Percentiles rank a stretch among this genome's conserved stretches.
Evolutionary conservation across 2,329 filamentous ascomycete species (phyloP).

Genomic region (Sclerotinia glacialis): DNA sequence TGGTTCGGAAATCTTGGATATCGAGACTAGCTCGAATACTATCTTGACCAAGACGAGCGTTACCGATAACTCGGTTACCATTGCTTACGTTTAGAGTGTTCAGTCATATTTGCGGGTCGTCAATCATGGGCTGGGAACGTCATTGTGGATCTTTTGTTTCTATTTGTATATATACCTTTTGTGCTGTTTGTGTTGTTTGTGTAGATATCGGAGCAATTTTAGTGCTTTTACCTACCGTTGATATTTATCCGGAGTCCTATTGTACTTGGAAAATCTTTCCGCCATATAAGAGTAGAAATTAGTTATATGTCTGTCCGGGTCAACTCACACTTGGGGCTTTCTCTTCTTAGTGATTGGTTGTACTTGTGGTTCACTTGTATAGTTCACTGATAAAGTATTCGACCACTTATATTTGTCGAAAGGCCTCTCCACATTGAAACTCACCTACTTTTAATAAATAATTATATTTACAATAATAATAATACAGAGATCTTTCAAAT

Average conservation of each 20-base stretch:
- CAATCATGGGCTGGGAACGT: background rate
- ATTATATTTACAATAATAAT: too few species aligned
- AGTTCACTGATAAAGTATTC: too few species aligned
- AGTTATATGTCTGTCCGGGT: too few species aligned
- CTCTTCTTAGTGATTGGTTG: too few species aligned
- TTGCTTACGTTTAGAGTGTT: conserved; percentile 3
- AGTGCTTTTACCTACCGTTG: background rate
- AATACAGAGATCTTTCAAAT: too few species aligned
- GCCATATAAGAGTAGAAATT: too few species aligned
- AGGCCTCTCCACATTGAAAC: too few species aligned
- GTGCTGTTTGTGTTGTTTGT: background rate
- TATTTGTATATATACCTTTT: background rate
- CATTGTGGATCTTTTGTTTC: background rate
- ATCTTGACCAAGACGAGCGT: background rate
- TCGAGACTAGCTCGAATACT: background rate
- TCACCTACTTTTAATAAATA: too few species aligned
- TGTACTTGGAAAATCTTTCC: background rate
- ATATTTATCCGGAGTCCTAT: background rate
- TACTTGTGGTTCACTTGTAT: too few species aligned
- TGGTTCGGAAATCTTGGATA: background rate
- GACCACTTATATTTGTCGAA: too few species aligned
- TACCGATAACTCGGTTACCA: background rate
- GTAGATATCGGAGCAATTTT: background rate
- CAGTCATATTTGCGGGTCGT: background rate
- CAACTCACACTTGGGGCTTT: too few species aligned